Conservation (phyloP, 257 asterid genomes). For the Primulina huaijiensis region DNA sequence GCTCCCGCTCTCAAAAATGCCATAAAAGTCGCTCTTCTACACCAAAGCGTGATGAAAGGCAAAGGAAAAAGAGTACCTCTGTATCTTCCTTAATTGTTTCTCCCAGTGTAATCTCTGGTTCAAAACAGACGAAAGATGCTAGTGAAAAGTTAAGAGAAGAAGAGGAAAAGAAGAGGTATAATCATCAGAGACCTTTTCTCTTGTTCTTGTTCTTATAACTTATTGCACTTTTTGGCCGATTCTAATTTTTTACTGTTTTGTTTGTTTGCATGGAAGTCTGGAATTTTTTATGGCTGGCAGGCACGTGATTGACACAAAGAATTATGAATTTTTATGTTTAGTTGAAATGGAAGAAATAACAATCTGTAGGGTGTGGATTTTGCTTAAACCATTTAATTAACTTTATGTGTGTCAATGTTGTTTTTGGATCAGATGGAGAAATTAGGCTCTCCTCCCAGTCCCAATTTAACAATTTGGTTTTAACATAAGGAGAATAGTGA, state of each 20-base stretch:
- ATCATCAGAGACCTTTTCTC: conserved; percentile 15
- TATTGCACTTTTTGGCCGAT: conserved; percentile 11
- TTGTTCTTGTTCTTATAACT: conserved; percentile 5
- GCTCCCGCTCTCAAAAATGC: conserved; percentile 64
- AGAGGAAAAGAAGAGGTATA: conserved; percentile 91
- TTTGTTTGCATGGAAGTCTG: not conserved
- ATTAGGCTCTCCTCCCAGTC: too few relatives aligned
- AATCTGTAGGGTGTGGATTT: conserved; percentile 4
- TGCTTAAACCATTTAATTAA: not conserved
- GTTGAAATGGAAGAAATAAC: conserved; percentile 7
- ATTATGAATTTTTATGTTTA: not conserved
- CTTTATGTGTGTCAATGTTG: not conserved
- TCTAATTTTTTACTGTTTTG: conserved; percentile 1
- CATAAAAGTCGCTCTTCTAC: conserved; percentile 80
- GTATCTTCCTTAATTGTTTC: conserved; percentile 51
- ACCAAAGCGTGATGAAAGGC: conserved; percentile 56
- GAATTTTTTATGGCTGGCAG: not conserved
- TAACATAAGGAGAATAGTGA: too few relatives aligned
- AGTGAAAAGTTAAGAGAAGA: conserved; percentile 69
- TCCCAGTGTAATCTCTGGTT: conserved; percentile 44
- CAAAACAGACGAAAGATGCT: conserved; percentile 65
- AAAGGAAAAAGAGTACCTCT: conserved; percentile 55
- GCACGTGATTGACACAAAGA: not conserved
- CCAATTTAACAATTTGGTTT: too few relatives aligned
- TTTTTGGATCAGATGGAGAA: not conserved